A percentile compares a stretch with the other conserved stretches of the same genome.
Evolutionary conservation across 1,284 basidiomycete species (phyloP).

Genomic region (Puccinia sorghi): DNA sequence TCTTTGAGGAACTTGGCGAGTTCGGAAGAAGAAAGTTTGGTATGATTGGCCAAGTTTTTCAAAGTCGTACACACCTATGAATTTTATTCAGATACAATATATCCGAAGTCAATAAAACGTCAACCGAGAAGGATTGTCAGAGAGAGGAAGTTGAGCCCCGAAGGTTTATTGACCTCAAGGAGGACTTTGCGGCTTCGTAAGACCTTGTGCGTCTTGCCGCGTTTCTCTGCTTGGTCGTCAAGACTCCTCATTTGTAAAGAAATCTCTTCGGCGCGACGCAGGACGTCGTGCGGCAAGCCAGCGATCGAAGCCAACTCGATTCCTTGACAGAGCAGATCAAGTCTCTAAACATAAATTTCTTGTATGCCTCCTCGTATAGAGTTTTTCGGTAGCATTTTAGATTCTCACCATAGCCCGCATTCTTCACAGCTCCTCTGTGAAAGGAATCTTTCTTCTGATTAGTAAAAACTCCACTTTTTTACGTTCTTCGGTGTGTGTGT

Average conservation of each 20-base stretch:
- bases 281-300: conserved; percentile 38
- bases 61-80: conserved; percentile 20
- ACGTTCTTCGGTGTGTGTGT: background rate
- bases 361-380: background rate
- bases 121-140: background rate
- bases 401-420: conserved; percentile 40
- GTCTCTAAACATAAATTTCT: background rate
- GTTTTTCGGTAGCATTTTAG: background rate
- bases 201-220: conserved; percentile 18
- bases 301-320: conserved; percentile 45
- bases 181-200: conserved; percentile 31
- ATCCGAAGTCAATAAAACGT: background rate
- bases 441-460: background rate
- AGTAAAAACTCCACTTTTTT: background rate
- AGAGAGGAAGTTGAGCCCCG: too few species aligned
- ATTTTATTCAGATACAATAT: background rate
- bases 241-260: background rate
- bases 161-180: conserved; percentile 3
- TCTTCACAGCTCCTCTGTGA: conserved; percentile 29
- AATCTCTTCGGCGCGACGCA: conserved; percentile 25
- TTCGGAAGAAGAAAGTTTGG: conserved; percentile 35
- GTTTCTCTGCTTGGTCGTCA: background rate
- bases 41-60: conserved; percentile 40
- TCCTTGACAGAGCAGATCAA: background rate
- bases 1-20: conserved; percentile 24